Evolutionary conservation across 176 grass and related monocot species (phyloP).

Genomic region (Tillandsia fasciculata): DNA sequence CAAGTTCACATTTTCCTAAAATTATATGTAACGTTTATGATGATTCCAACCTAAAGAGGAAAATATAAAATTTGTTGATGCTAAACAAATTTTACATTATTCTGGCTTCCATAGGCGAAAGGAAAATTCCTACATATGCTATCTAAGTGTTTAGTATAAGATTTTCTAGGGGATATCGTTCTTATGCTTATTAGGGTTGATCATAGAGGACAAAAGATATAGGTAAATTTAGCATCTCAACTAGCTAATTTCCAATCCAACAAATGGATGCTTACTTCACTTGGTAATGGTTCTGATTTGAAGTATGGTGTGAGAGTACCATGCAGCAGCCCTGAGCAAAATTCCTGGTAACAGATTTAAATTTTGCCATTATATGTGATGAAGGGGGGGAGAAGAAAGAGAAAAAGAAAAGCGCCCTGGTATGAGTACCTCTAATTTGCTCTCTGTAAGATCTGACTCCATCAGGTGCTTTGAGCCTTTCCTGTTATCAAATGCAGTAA

Average conservation of each 20-base stretch:
- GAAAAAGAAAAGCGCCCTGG: not conserved
- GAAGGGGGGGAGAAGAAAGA: not conserved
- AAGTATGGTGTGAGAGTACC: conserved; percentile 42
- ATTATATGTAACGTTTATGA: no score
- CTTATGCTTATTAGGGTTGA: no score
- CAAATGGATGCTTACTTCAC: conserved; percentile 42
- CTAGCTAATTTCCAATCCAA: conserved; percentile 1
- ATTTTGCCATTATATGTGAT: not conserved
- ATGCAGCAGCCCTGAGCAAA: conserved; percentile 43
- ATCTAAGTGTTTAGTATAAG: no score
- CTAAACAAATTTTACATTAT: not conserved
- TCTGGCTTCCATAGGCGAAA: no score
- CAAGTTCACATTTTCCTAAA: no score
- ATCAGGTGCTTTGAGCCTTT: conserved; percentile 57
- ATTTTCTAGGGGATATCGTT: no score
- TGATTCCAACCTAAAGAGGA: no score
- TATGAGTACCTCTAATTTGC: conserved; percentile 35
- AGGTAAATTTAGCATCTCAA: not conserved
- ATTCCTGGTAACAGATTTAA: conserved; percentile 35
- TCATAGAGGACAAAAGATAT: no score
- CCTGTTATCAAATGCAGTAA: conserved; percentile 65
- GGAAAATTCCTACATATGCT: no score
- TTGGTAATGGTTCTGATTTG: conserved; percentile 49
- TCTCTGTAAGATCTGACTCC: conserved; percentile 51
- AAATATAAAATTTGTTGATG: no score